A percentile compares a stretch with the other conserved stretches of the same genome.
These are phyloP conservation scores for Larix sibirica DNA, from an alignment of 83 land plant species.

Conservation along the genomic window DNA sequence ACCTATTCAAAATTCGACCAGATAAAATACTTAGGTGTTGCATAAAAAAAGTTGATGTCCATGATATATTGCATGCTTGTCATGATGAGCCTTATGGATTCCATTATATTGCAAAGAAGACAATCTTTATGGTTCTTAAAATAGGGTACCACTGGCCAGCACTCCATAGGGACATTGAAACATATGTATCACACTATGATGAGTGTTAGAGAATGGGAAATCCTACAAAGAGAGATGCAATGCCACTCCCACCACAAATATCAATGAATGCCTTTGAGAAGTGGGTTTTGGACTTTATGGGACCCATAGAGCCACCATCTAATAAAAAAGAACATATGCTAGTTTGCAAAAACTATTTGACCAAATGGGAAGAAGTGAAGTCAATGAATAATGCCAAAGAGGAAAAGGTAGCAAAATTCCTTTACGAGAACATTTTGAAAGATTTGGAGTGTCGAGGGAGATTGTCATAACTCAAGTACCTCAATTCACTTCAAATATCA, in stretches of 20 bases:
- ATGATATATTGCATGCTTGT: neutral
- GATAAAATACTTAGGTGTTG: neutral
- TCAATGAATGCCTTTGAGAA: neutral
- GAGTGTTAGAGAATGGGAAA: neutral
- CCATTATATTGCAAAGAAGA: neutral
- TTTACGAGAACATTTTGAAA: neutral
- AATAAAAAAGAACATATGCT: neutral
- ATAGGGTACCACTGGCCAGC: neutral
- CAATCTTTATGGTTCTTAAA: neutral
- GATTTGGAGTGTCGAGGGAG: neutral
- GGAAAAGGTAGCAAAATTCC: neutral
- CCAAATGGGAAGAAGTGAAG: neutral
- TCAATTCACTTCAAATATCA: neutral
- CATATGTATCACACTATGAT: neutral
- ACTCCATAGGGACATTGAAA: neutral
- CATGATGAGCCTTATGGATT: neutral
- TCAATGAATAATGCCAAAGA: neutral
- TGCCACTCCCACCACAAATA: neutral
- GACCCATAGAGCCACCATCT: neutral
- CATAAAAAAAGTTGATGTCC: neutral
- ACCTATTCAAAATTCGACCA: neutral
- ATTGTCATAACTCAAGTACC: neutral
- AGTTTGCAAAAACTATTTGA: neutral
- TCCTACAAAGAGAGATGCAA: neutral
- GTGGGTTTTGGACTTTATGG: neutral